Conservation (phyloP, 805 yeast species). For the Teunomyces lycoperdinae region DNA sequence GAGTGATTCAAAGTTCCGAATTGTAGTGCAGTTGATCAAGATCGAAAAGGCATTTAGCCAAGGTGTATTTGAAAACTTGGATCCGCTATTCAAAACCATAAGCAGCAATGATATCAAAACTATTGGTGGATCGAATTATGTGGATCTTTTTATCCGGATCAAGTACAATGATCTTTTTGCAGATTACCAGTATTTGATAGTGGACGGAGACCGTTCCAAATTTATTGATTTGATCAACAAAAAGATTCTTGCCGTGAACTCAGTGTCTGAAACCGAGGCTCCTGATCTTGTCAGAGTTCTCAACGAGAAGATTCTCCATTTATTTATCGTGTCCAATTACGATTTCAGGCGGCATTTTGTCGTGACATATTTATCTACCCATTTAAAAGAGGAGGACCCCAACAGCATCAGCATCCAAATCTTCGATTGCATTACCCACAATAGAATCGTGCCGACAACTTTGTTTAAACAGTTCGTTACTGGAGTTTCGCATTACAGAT, state of each 20-base stretch:
- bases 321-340: slow-evolving; percentile 28
- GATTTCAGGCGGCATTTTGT: slow-evolving; percentile 33
- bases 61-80: background rate
- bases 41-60: background rate
- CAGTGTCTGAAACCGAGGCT: slow-evolving; percentile 5
- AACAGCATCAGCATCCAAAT: background rate
- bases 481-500: background rate
- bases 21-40: slow-evolving; percentile 1
- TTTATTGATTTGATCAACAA: slow-evolving; percentile 26
- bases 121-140: background rate
- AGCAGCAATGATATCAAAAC: background rate
- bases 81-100: background rate
- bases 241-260: slow-evolving; percentile 23
- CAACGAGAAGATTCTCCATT: slow-evolving; percentile 28
- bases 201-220: slow-evolving; percentile 9
- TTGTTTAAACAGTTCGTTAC: slow-evolving; percentile 12
- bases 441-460: slow-evolving; percentile 14
- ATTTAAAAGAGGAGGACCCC: background rate
- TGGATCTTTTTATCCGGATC: slow-evolving; percentile 16
- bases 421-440: slow-evolving; percentile 8
- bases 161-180: slow-evolving; percentile 32
- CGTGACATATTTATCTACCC: slow-evolving; percentile 14
- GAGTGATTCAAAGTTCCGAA: background rate
- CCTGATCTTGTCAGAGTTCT: slow-evolving; percentile 11
- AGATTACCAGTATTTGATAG: slow-evolving; percentile 29